Conservation (phyloP, 495 filamentous ascomycete genomes). For the Pyrenula aspistea region DNA sequence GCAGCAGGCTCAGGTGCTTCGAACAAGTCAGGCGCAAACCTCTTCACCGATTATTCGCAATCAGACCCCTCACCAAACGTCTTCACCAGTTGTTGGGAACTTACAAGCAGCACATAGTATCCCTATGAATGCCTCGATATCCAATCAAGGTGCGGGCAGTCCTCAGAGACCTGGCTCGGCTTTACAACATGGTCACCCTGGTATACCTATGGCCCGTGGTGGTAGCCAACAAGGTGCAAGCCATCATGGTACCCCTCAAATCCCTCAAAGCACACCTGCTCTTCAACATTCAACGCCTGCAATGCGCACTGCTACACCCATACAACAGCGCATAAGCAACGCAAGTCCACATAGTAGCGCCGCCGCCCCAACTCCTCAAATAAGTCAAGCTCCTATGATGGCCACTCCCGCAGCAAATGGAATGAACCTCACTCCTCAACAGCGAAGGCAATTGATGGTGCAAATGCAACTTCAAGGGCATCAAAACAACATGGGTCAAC, state of each 20-base stretch:
- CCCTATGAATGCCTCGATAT: conserved; percentile 70
- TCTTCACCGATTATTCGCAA: conserved; percentile 73
- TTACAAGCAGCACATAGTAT: conserved; percentile 38
- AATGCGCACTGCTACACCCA: conserved; percentile 56
- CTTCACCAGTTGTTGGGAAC: conserved; percentile 62
- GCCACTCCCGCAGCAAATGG: conserved; percentile 28
- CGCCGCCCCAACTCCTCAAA: conserved; percentile 46
- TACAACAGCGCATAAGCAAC: conserved; percentile 60
- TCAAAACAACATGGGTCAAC: conserved; percentile 19
- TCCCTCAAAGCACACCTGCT: conserved; percentile 67
- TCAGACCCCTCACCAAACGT: conserved; percentile 64
- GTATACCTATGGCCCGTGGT: conserved; percentile 63
- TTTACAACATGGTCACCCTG: conserved; percentile 56
- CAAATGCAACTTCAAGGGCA: conserved; percentile 21
- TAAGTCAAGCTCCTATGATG: conserved; percentile 38
- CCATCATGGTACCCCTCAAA: conserved; percentile 67
- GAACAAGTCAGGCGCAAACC: conserved; percentile 54
- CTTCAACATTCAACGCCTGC: conserved; percentile 61
- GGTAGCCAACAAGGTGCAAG: conserved; percentile 71
- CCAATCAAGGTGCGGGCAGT: conserved; percentile 58
- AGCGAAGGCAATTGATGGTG: conserved; percentile 25
- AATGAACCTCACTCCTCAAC: conserved; percentile 27
- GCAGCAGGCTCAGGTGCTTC: conserved; percentile 45
- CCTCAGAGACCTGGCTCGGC: conserved; percentile 69
- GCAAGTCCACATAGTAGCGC: conserved; percentile 51